A percentile compares a stretch with the other conserved stretches of the same genome.
Evolutionary conservation across 495 filamentous ascomycete species (phyloP).

Genomic region (Lasiosphaeris hirsuta): DNA sequence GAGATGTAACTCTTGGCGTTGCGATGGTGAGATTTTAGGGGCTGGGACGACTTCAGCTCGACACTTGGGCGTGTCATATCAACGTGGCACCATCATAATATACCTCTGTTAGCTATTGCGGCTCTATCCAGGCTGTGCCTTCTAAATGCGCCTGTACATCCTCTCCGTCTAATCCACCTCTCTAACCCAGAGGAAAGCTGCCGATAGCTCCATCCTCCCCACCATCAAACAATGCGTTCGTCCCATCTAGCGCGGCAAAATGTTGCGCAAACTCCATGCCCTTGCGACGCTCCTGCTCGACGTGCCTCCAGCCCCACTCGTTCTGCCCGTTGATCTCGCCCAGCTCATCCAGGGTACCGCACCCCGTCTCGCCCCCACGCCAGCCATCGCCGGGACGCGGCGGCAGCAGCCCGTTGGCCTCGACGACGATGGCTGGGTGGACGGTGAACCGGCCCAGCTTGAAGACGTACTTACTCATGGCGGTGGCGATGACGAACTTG

Average conservation of each 20-base stretch:
- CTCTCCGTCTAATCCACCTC: not conserved
- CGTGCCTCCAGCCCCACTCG: slow-evolving; percentile 49
- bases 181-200: slow-evolving; percentile 42
- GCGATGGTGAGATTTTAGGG: too few relatives aligned
- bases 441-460: slow-evolving; percentile 86
- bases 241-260: slow-evolving; percentile 49
- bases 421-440: slow-evolving; percentile 72
- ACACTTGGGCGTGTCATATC: too few relatives aligned
- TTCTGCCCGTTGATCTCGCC: slow-evolving; percentile 20
- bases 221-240: slow-evolving; percentile 47
- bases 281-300: slow-evolving; percentile 44
- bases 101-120: not conserved
- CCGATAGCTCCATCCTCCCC: slow-evolving; percentile 47
- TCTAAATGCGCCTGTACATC: too few relatives aligned
- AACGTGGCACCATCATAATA: not conserved
- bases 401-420: slow-evolving; percentile 66
- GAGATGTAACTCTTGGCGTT: too few relatives aligned
- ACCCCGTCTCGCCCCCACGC: slow-evolving; percentile 37
- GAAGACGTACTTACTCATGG: slow-evolving; percentile 82
- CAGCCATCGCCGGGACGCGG: slow-evolving; percentile 49
- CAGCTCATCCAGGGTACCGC: slow-evolving; percentile 31
- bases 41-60: too few relatives aligned
- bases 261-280: slow-evolving; percentile 47
- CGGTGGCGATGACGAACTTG: slow-evolving; percentile 65
- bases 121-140: too few relatives aligned